Conservation (phyloP, 2,329 filamentous ascomycete species). For the Salinomyces thailandicus region DNA sequence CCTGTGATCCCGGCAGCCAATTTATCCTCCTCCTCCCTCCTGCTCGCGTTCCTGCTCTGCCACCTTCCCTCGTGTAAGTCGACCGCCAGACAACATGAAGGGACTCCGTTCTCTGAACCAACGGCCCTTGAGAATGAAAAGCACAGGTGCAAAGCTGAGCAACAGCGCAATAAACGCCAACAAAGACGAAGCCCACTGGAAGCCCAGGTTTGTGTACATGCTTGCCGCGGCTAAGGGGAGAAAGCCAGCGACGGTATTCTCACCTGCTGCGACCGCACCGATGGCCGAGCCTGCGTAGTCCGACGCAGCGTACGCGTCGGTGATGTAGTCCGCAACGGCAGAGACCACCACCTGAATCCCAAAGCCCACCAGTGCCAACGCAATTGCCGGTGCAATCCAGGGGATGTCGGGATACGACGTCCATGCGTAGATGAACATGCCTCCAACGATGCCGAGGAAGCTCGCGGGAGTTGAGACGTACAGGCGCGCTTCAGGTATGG, state of each 20-base stretch:
- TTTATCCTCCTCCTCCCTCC: too few relatives aligned
- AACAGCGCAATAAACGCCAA: constrained; percentile 35
- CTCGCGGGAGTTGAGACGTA: constrained; percentile 35
- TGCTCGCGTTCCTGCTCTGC: background rate
- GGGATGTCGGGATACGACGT: constrained; percentile 32
- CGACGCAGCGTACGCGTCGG: constrained; percentile 37
- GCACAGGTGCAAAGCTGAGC: constrained; percentile 36
- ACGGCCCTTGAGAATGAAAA: constrained; percentile 29
- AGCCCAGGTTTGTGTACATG: constrained; percentile 40
- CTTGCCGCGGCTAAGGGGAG: constrained; percentile 37
- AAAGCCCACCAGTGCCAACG: constrained; percentile 39
- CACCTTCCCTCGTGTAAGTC: background rate
- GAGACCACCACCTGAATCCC: constrained; percentile 39
- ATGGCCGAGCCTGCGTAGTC: constrained; percentile 42
- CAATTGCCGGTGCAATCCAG: constrained; percentile 40
- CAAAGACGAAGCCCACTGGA: constrained; percentile 40
- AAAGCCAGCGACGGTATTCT: constrained; percentile 40
- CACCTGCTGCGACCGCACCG: constrained; percentile 38
- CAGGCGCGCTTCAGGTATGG: constrained; percentile 37
- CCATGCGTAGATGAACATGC: constrained; percentile 45
- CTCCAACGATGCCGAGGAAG: constrained; percentile 38
- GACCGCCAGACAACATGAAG: constrained; percentile 19
- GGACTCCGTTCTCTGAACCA: constrained; percentile 24
- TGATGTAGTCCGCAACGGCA: constrained; percentile 39
- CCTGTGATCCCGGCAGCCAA: too few relatives aligned